Conservation (phyloP, 371 early-diverging fungal species). For the Mucor circinelloides region DNA sequence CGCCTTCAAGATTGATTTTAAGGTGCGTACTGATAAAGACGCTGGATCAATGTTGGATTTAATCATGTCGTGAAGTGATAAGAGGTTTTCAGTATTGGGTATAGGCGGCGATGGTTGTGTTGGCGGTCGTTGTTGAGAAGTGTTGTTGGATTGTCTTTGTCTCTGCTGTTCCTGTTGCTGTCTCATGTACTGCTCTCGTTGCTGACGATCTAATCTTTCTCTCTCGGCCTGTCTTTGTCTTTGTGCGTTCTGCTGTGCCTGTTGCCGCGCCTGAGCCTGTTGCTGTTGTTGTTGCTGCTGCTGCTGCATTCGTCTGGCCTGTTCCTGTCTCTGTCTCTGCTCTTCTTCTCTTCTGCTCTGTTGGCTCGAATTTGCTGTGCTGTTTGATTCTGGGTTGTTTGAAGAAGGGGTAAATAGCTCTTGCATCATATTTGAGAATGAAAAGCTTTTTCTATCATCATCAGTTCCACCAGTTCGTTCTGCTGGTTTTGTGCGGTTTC, state of each 20-base stretch:
- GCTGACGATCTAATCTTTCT: background rate
- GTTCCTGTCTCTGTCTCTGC: constrained; percentile 13
- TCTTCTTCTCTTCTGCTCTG: constrained; percentile 16
- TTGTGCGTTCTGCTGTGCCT: background rate
- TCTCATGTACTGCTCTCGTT: background rate
- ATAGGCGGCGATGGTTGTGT: background rate
- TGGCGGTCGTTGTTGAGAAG: background rate
- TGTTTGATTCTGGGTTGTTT: constrained; percentile 2
- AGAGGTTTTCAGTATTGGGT: constrained; percentile 6
- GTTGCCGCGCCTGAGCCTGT: background rate
- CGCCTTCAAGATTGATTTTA: constrained; percentile 51
- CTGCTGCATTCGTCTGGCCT: constrained; percentile 8
- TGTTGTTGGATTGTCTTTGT: background rate
- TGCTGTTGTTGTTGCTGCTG: constrained; percentile 1
- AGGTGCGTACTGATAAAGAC: constrained; percentile 51
- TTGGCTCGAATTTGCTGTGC: constrained; percentile 4
- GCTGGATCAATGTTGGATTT: constrained; percentile 43
- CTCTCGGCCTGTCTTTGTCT: background rate
- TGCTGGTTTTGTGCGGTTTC: background rate
- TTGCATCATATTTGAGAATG: constrained; percentile 17
- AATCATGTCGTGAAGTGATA: constrained; percentile 37
- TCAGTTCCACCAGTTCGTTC: background rate
- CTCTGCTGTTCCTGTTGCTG: background rate
- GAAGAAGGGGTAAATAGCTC: constrained; percentile 10
- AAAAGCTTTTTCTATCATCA: constrained; percentile 1